Evolutionary conservation across 1,284 basidiomycete genomes (phyloP).

Genomic region (Boletus sp.): DNA sequence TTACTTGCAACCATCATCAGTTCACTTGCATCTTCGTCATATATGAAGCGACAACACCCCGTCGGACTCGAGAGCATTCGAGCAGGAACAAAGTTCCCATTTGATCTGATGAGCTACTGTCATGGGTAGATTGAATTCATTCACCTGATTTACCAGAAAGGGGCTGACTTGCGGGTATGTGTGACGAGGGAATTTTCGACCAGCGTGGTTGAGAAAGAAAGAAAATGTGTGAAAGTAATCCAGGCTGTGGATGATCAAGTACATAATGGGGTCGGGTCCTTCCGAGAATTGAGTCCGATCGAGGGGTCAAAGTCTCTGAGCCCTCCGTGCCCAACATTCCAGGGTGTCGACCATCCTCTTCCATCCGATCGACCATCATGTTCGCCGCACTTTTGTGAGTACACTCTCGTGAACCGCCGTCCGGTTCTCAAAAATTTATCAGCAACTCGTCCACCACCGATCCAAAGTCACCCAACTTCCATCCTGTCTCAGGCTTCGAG

Average conservation of each 20-base stretch:
- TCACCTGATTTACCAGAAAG: not conserved
- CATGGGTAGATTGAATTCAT: no score
- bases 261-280: not conserved
- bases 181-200: not conserved
- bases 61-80: not conserved
- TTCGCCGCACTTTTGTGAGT: conserved; percentile 75
- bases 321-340: no score
- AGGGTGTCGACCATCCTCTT: conserved; percentile 1
- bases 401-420: not conserved
- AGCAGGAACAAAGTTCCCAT: not conserved
- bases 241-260: not conserved
- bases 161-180: not conserved
- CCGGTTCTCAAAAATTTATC: conserved; percentile 8
- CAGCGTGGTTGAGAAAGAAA: not conserved
- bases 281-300: conserved; percentile 2
- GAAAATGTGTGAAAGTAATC: not conserved
- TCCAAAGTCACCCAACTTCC: conserved; percentile 72
- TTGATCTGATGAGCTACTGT: not conserved
- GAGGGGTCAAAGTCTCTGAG: conserved; percentile 8
- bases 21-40: not conserved
- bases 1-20: not conserved
- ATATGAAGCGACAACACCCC: not conserved
- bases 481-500: conserved; percentile 61
- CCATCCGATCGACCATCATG: conserved; percentile 53
- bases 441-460: conserved; percentile 44